Evolutionary conservation across 805 yeast species (phyloP).

Genomic region (Martiniozyma abietophila): DNA sequence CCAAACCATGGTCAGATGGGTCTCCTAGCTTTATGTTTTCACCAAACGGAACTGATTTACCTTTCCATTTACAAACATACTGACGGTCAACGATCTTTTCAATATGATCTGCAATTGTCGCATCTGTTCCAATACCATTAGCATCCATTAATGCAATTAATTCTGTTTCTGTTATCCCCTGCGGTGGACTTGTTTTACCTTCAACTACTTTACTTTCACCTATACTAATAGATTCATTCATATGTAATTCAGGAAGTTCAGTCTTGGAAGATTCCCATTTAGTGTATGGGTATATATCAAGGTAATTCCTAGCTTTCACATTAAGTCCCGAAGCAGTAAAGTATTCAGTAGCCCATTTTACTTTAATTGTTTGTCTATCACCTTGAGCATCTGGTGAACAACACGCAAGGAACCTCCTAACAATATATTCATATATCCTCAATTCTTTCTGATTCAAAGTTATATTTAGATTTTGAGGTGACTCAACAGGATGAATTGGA

Average conservation of each 20-base stretch:
- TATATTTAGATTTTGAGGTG: conserved; percentile 6
- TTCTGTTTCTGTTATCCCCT: conserved; percentile 83
- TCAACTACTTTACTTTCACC: conserved; percentile 48
- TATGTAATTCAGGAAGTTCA: conserved; percentile 52
- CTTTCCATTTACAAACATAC: conserved; percentile 43
- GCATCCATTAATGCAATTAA: conserved; percentile 89
- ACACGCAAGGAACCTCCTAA: conserved; percentile 80
- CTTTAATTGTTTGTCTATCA: conserved; percentile 44
- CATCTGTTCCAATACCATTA: conserved; percentile 98
- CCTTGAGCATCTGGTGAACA: conserved; percentile 91
- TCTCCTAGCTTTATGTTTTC: too few relatives aligned
- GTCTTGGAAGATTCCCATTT: conserved; percentile 61
- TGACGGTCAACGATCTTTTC: conserved; percentile 63
- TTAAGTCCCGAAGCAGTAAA: conserved; percentile 68
- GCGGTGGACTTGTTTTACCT: conserved; percentile 78
- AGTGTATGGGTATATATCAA: conserved; percentile 71
- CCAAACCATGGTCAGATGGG: conserved; percentile 6
- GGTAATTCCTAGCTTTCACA: conserved; percentile 64
- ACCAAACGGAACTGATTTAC: conserved; percentile 6
- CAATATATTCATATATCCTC: conserved; percentile 78
- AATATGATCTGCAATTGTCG: conserved; percentile 97
- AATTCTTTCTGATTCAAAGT: conserved; percentile 39
- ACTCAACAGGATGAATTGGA: conserved; percentile 74
- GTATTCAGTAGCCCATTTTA: conserved; percentile 71
- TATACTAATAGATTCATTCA: conserved; percentile 51